Base-by-base conservation (phyloP, 2,329 filamentous ascomycete genomes). In the Aspergillus latus region DNA sequence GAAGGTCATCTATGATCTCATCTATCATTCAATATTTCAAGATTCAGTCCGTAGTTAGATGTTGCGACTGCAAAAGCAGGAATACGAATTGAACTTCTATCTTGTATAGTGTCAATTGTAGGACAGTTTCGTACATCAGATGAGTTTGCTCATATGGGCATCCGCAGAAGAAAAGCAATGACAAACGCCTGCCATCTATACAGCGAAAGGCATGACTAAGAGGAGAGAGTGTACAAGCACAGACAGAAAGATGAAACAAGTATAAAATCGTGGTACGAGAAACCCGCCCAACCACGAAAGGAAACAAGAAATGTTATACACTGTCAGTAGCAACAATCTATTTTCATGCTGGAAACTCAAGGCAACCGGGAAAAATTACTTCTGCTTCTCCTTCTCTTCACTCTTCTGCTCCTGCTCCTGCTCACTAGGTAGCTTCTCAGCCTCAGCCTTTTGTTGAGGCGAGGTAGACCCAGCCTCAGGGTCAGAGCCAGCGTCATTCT, bases 141-240 rank as follows among this genome's bases (percentile, higher is more conserved):
- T n/a, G 36, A 5, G 15, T 21, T 13, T 21, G 15, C 13, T 43
- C 7, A 4, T 21, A 43, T 21, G 16, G 2, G 8, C 15, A 43
- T 15, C n/a, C 6, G 1, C 4, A n/a, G 16, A 32, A 46, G 28
- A 10, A 9, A 32, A 16, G 13, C 8, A 21, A 8, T 4, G 15
- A 34, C 15, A 15, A 36, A 47, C n/a, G 29, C 8, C 10, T 9
- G 44, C n/a, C 28, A n/a, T 15, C 15, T 15, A 46, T 9, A 40
- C 42, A 28, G 26, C 5, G n/a, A 40, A 6, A 47, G 21, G 32
- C 32, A 26, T 53, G 21, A 40, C 15, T 13, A 47, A 37, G 43
- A 53, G 50, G 40, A 53, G 50, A 47, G 50, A 53, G 50, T n/a
- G 50, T 46, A 42, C 13, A 39, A 53, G 43, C 40, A 47, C 32